Base-by-base conservation (phyloP, 495 filamentous ascomycete species). In the Neurospora cerealis region DNA sequence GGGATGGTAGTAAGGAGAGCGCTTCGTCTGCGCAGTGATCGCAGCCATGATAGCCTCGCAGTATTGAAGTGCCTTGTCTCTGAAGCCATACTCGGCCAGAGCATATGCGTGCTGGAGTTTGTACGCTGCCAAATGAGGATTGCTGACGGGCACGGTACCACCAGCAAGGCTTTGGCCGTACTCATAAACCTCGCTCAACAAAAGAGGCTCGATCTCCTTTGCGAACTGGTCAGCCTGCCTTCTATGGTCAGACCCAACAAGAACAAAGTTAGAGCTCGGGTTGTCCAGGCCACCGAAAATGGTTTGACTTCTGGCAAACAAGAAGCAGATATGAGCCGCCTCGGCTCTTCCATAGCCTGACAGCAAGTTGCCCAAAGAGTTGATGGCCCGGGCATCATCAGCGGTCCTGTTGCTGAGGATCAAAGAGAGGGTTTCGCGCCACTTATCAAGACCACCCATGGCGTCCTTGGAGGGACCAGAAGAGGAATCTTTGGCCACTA, bases 171-270 rank as follows among this genome's bases (percentile, higher is more conserved):
- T 91, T 37, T 92, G 87, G 9, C 91, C 93, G 80, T 91, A 97
- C 77, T 99, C 96, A 79, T 96, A 97, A 4, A 96, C 89, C 82
- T 99, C 96, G 71, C 92, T 98, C 44, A 98, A 88, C 41, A 97
- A 83, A 37, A 97, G 88, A 11, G 93, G 86, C 79, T 98, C 95
- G 70, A 94, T 85, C 78, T 98, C 93, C 71, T 87, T 89, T 34
- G 91, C 87, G 74, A 93, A 88, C 41, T 90, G 86, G 69, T 89
- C 85, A 41, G 90, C 87, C 66, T 90, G 88, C 32, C 85, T 86
- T 40, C 87, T 84, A 79, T 94, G 93, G 79, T 97, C 93, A 17
- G 88, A 91, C 9, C 96, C 96, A 40, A 99, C 85, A 10, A 99
- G 88, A 9, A 93, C 90, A 76, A 97, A 91, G 75, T 90, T 89